phyloP scores from a whole-genome alignment of 257 asterid genomes.

The Plectranthus barbatus region DNA sequence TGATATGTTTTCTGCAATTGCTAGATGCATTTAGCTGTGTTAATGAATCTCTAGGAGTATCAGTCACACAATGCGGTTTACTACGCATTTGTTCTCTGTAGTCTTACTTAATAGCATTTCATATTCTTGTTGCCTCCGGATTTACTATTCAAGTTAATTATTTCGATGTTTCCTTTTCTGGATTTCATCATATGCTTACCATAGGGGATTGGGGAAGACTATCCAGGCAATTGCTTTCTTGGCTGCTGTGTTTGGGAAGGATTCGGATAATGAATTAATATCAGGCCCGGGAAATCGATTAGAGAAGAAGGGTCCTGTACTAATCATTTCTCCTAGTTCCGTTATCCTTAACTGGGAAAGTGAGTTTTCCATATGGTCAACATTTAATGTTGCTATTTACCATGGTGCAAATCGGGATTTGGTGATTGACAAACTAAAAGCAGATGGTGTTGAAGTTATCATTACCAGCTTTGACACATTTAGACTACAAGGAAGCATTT shows the following conservation, averaged over 20 bases:
- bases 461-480: conserved; percentile 92
- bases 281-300: conserved; percentile 15
- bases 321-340: conserved; percentile 80
- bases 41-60: not conserved
- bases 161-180: conserved; percentile 2
- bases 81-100: not conserved
- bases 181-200: not conserved
- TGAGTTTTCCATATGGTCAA: conserved; percentile 87
- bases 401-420: conserved; percentile 86
- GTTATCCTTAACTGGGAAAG: conserved; percentile 90
- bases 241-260: conserved; percentile 81
- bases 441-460: conserved; percentile 54
- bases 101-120: not conserved
- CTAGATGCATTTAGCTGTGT: not conserved
- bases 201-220: conserved; percentile 98
- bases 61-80: not conserved
- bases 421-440: conserved; percentile 57
- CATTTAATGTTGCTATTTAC: conserved; percentile 65
- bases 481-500: conserved; percentile 63
- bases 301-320: conserved; percentile 52
- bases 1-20: not conserved
- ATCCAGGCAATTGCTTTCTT: conserved; percentile 88
- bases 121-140: not conserved
- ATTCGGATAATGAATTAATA: conserved; percentile 33
- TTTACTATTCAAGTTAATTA: not conserved